Conservation (phyloP, 352 stramenopile genomes). For the Hyaloperonospora brassicae region DNA sequence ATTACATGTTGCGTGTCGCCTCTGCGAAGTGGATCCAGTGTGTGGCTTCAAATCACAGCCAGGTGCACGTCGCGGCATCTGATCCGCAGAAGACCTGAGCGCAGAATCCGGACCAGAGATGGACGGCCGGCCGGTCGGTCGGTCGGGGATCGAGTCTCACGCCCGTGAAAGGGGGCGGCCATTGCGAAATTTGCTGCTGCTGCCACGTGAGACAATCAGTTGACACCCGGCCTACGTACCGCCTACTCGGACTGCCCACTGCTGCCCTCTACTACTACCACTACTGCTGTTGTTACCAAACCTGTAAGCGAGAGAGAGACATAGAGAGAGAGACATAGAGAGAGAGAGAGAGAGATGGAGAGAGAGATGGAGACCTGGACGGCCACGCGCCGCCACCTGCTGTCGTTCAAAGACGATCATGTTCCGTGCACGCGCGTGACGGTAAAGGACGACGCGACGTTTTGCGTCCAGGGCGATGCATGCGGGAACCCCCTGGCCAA, state of each 20-base stretch:
- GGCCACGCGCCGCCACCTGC: slow-evolving; percentile 4
- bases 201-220: too few species aligned
- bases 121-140: neutral
- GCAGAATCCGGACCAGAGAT: slow-evolving; percentile 1
- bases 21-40: neutral
- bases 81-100: neutral
- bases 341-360: too few species aligned
- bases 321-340: too few species aligned
- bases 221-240: too few species aligned
- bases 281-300: neutral
- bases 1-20: too few species aligned
- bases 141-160: too few species aligned
- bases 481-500: slow-evolving; percentile 15
- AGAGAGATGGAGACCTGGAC: too few species aligned
- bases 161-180: too few species aligned
- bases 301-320: neutral
- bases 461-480: slow-evolving; percentile 36
- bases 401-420: slow-evolving; percentile 8
- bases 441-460: slow-evolving; percentile 36
- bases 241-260: neutral
- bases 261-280: neutral
- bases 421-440: slow-evolving; percentile 25
- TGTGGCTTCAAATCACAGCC: neutral
- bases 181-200: too few species aligned
- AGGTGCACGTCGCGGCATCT: neutral